Percentiles rank a stretch among this genome's conserved stretches.
Conservation (phyloP, 345 rosid genomes). For the Hibiscus tridactylites region DNA sequence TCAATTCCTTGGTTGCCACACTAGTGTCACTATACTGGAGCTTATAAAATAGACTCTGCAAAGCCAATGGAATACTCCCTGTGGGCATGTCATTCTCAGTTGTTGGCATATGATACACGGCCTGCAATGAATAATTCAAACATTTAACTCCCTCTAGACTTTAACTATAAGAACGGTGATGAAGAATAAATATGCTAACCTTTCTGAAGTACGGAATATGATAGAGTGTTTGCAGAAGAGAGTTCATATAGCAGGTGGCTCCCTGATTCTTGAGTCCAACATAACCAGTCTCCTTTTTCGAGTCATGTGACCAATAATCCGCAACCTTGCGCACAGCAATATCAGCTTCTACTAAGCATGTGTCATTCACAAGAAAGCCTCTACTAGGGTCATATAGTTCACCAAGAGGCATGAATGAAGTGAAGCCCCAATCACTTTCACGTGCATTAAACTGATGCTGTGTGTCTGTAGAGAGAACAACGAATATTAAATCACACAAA, state of each 20-base stretch:
- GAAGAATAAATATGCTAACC: constrained; percentile 21
- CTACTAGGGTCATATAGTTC: constrained; percentile 50
- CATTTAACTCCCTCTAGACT: background rate
- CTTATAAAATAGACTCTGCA: constrained; percentile 50
- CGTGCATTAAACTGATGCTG: constrained; percentile 56
- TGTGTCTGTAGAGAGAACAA: constrained; percentile 30
- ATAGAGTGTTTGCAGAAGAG: constrained; percentile 51
- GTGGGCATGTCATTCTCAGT: constrained; percentile 64
- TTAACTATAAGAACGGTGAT: background rate
- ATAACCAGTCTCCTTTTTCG: constrained; percentile 63
- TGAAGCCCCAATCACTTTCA: constrained; percentile 69
- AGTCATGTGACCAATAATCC: constrained; percentile 57
- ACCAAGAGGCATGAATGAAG: constrained; percentile 53
- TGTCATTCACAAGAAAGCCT: constrained; percentile 48
- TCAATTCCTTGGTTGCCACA: constrained; percentile 49
- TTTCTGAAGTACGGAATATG: constrained; percentile 60
- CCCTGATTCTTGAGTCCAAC: constrained; percentile 70
- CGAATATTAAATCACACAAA: background rate
- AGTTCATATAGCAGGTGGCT: constrained; percentile 68
- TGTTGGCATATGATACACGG: constrained; percentile 68
- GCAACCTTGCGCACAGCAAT: constrained; percentile 47
- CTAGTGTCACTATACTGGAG: constrained; percentile 49
- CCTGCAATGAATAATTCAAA: constrained; percentile 25
- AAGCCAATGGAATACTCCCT: constrained; percentile 49
- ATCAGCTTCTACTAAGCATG: constrained; percentile 51